phyloP scores from a whole-genome alignment of 345 rosid genomes.

The Noccaea caerulescens region DNA sequence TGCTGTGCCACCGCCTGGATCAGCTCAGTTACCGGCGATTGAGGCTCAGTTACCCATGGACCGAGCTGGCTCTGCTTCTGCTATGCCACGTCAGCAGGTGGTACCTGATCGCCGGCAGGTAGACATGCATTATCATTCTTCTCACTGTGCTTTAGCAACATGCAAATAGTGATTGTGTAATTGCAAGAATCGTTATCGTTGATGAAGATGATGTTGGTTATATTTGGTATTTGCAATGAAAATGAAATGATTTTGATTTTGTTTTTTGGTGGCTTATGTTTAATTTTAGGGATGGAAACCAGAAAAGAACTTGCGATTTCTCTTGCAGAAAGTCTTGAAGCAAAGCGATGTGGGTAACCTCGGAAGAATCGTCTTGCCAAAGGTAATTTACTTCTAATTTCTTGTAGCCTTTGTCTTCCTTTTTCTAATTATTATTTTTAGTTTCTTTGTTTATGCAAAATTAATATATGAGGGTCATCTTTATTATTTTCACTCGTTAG shows the following conservation, averaged over 20 bases:
- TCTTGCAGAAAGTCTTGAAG: slow-evolving; percentile 93
- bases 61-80: slow-evolving; percentile 40
- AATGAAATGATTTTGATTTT: slow-evolving; percentile 4
- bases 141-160: not conserved
- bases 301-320: slow-evolving; percentile 92
- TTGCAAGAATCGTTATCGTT: not conserved
- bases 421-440: not conserved
- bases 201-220: slow-evolving; percentile 15
- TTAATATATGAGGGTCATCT: no score
- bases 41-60: slow-evolving; percentile 46
- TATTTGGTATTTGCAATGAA: slow-evolving; percentile 17
- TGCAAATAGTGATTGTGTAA: not conserved
- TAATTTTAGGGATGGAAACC: slow-evolving; percentile 78
- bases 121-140: slow-evolving; percentile 11
- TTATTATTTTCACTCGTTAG: not conserved
- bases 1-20: slow-evolving; percentile 11
- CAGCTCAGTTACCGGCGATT: slow-evolving; percentile 36
- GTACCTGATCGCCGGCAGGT: slow-evolving; percentile 79
- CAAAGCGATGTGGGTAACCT: slow-evolving; percentile 98
- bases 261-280: not conserved
- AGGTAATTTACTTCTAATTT: slow-evolving; percentile 51
- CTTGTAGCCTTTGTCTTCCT: slow-evolving; percentile 26
- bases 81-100: slow-evolving; percentile 58
- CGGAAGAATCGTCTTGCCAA: slow-evolving; percentile 95
- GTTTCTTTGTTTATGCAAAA: not conserved